Evolutionary conservation across 768 basidiomycete genomes (phyloP).

Genomic region (Rhodosporidiobolus sp.): DNA sequence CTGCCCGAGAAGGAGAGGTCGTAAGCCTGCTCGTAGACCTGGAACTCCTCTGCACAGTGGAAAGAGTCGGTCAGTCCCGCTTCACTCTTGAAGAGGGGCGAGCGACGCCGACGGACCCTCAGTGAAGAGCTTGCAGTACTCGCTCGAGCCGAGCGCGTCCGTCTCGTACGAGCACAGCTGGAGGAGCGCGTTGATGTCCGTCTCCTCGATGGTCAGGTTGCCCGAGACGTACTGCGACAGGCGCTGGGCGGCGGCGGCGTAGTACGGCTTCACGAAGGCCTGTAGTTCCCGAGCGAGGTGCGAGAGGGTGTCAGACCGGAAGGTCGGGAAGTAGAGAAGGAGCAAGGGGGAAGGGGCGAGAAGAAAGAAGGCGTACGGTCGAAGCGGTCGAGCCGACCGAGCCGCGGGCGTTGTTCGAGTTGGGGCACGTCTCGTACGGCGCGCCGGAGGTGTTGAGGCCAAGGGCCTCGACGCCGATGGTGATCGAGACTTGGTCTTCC

Average conservation of each 20-base stretch:
- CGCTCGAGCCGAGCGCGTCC: slow-evolving; percentile 45
- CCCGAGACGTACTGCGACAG: slow-evolving; percentile 39
- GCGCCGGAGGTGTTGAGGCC: slow-evolving; percentile 47
- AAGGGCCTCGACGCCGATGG: slow-evolving; percentile 46
- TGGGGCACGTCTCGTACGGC: slow-evolving; percentile 3
- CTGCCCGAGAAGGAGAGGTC: slow-evolving; percentile 53
- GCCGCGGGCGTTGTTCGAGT: slow-evolving; percentile 9
- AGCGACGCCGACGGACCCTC: slow-evolving; percentile 48
- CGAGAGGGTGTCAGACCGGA: neutral
- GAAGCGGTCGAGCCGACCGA: slow-evolving; percentile 16
- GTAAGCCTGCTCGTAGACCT: slow-evolving; percentile 21
- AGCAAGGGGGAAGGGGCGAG: neutral
- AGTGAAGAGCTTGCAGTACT: slow-evolving; percentile 50
- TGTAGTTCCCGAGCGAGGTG: neutral
- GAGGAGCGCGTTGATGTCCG: slow-evolving; percentile 46
- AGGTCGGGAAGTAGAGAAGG: neutral
- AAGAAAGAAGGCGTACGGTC: neutral
- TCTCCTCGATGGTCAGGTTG: slow-evolving; percentile 42
- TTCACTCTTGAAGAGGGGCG: slow-evolving; percentile 13
- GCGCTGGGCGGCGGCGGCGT: slow-evolving; percentile 39
- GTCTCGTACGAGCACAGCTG: slow-evolving; percentile 46
- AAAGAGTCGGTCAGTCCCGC: neutral
- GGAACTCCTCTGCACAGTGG: slow-evolving; percentile 36
- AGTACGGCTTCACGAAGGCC: slow-evolving; percentile 16
- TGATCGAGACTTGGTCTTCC: slow-evolving; percentile 46